These are phyloP conservation scores for Rubroboletus satanas DNA, from an alignment of 768 basidiomycete genomes.

Conservation along the genomic window DNA sequence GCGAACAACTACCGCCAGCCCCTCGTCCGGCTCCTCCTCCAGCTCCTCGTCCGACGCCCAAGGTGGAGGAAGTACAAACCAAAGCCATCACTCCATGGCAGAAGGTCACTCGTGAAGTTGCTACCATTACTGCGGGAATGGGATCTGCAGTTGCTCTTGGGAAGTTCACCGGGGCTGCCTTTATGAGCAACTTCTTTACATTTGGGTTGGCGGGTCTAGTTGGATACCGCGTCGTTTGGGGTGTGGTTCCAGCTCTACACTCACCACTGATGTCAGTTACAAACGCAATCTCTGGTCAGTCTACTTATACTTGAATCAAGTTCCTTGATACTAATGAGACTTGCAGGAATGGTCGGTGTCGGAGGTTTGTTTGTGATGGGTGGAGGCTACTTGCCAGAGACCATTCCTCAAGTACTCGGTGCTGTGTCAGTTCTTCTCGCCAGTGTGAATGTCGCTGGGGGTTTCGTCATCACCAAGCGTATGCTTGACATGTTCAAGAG, in stretches of 20 bases:
- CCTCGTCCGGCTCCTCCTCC: slow-evolving; percentile 69
- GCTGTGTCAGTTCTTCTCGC: slow-evolving; percentile 83
- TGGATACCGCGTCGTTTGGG: slow-evolving; percentile 88
- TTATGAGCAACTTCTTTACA: slow-evolving; percentile 88
- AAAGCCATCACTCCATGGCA: slow-evolving; percentile 81
- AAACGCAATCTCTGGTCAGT: slow-evolving; percentile 77
- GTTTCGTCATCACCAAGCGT: slow-evolving; percentile 85
- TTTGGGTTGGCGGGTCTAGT: slow-evolving; percentile 84
- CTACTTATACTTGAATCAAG: slow-evolving; percentile 6
- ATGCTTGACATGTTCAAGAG: slow-evolving; percentile 95
- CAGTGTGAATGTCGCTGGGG: slow-evolving; percentile 84
- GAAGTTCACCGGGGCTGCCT: slow-evolving; percentile 73
- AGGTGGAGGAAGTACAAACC: slow-evolving; percentile 41
- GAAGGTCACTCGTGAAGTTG: slow-evolving; percentile 72
- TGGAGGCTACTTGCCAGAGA: slow-evolving; percentile 78
- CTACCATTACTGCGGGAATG: slow-evolving; percentile 72
- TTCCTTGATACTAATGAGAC: not conserved
- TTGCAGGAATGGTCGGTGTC: slow-evolving; percentile 68
- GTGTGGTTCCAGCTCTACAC: slow-evolving; percentile 82
- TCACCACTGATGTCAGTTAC: slow-evolving; percentile 91
- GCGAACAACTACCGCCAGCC: slow-evolving; percentile 59
- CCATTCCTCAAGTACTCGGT: slow-evolving; percentile 74
- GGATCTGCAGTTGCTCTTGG: slow-evolving; percentile 68
- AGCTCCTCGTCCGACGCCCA: slow-evolving; percentile 48
- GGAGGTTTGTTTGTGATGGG: slow-evolving; percentile 92